Evolutionary conservation across 768 basidiomycete genomes (phyloP).

Genomic region (Serpula lacrymans): DNA sequence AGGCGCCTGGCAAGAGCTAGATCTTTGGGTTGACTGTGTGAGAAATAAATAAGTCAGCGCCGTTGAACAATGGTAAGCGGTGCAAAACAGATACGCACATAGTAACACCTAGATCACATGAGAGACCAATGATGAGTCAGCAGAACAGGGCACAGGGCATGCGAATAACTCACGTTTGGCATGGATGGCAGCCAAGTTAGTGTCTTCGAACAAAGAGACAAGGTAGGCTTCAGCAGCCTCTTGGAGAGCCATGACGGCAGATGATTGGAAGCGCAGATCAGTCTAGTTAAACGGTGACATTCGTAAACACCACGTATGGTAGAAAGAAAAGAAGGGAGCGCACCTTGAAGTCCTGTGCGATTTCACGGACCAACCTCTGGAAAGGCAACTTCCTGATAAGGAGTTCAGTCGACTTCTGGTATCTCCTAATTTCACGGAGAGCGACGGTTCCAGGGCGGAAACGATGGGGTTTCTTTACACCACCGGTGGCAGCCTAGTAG

Average conservation of each 20-base stretch:
- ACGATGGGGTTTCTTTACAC: slow-evolving; percentile 99
- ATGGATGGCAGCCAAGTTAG: slow-evolving; percentile 89
- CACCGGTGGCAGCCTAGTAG: slow-evolving; percentile 76
- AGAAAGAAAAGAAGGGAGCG: slow-evolving; percentile 10
- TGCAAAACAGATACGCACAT: slow-evolving; percentile 38
- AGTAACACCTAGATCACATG: slow-evolving; percentile 44
- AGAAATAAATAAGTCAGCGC: slow-evolving; percentile 15
- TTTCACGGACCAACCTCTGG: slow-evolving; percentile 97
- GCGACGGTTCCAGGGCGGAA: slow-evolving; percentile 98
- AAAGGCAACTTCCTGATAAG: slow-evolving; percentile 99
- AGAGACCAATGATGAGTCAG: slow-evolving; percentile 8
- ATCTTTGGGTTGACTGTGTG: slow-evolving; percentile 77
- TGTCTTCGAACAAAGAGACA: slow-evolving; percentile 84
- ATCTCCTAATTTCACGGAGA: slow-evolving; percentile 96
- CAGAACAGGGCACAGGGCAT: background rate
- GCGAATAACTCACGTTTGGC: slow-evolving; percentile 58
- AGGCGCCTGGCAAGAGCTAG: slow-evolving; percentile 84
- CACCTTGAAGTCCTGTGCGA: slow-evolving; percentile 96
- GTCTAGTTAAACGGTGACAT: slow-evolving; percentile 43
- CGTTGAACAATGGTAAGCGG: background rate
- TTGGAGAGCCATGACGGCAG: slow-evolving; percentile 90
- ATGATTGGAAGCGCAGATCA: slow-evolving; percentile 93
- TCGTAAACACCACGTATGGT: background rate
- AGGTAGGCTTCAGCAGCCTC: slow-evolving; percentile 91
- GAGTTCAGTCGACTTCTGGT: slow-evolving; percentile 98